phyloP scores from a whole-genome alignment of 108 stramenopile species.

The Nannochloropsis granulata region DNA sequence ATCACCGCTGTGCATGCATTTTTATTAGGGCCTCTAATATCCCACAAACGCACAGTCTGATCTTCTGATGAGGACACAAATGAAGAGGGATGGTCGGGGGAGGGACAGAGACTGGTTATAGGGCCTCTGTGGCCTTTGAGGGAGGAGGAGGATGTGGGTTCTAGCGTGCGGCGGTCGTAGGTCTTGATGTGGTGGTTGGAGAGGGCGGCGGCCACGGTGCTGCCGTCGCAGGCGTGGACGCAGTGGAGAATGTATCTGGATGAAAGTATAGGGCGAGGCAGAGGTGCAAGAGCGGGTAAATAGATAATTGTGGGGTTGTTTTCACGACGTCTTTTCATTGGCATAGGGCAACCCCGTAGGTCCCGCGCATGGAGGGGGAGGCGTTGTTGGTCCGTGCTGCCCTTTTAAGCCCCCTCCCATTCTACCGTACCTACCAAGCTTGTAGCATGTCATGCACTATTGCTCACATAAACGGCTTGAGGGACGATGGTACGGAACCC shows the following conservation, averaged over 20 bases:
- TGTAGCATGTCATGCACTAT: too few relatives aligned
- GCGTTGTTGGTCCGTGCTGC: too few relatives aligned
- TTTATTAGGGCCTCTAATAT: background rate
- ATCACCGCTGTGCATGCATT: background rate
- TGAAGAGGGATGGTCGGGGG: background rate
- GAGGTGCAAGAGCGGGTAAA: too few relatives aligned
- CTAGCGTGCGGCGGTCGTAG: conserved; percentile 7
- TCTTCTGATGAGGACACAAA: conserved; percentile 11
- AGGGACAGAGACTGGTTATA: conserved; percentile 8
- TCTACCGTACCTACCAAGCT: too few relatives aligned
- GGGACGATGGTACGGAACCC: too few relatives aligned
- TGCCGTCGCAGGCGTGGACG: conserved; percentile 1
- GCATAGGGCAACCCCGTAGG: too few relatives aligned
- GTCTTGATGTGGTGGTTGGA: conserved; percentile 7
- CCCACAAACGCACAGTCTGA: conserved; percentile 9
- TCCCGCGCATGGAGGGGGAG: too few relatives aligned
- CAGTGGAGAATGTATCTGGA: conserved; percentile 4
- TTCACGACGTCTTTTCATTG: too few relatives aligned
- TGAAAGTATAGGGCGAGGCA: background rate
- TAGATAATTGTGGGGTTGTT: too few relatives aligned
- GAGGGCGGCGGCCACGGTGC: conserved; percentile 1
- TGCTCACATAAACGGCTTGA: too few relatives aligned
- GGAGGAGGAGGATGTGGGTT: background rate
- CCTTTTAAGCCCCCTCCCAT: too few relatives aligned
- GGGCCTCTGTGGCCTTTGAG: conserved; percentile 11